Conservation (phyloP, 2,329 filamentous ascomycete genomes). For the Hypoxylon sp. region DNA sequence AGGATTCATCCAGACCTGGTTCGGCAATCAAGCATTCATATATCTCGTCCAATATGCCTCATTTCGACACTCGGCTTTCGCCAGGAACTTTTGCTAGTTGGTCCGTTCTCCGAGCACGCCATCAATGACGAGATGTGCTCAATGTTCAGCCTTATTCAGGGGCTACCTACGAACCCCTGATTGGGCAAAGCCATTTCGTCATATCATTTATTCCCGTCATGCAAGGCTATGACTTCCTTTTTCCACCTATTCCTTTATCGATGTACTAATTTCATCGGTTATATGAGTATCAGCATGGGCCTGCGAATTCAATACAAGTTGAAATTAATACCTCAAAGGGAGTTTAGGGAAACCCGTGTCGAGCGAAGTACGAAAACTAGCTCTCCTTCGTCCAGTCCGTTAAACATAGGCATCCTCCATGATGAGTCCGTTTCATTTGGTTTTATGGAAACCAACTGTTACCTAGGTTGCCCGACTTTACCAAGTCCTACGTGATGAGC, state of each 20-base stretch:
- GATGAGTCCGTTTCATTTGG: not conserved
- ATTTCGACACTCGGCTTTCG: not conserved
- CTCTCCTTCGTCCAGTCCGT: not conserved
- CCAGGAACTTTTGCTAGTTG: constrained; percentile 8
- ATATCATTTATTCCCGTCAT: constrained; percentile 11
- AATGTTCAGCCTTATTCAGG: constrained; percentile 7
- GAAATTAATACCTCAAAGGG: not conserved
- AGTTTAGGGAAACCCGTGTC: not conserved
- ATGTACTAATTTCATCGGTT: not conserved
- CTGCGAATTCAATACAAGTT: not conserved
- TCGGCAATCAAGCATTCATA: constrained; percentile 25
- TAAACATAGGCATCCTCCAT: not conserved
- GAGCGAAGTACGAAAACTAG: not conserved
- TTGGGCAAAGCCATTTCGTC: not conserved
- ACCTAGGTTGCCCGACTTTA: not conserved
- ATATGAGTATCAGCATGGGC: not conserved
- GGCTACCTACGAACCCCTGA: not conserved
- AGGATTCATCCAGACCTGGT: constrained; percentile 27
- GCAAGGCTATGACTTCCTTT: constrained; percentile 1
- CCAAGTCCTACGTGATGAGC: not conserved
- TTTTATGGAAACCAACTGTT: not conserved
- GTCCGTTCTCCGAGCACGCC: constrained; percentile 16
- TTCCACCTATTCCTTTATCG: not conserved
- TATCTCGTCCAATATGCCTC: constrained; percentile 7
- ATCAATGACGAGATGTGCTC: constrained; percentile 18